Evolutionary conservation across 148 eudicot genomes (phyloP), one percentile per base, ranked within the genome.

Genomic region (Amaranthus palmeri): DNA sequence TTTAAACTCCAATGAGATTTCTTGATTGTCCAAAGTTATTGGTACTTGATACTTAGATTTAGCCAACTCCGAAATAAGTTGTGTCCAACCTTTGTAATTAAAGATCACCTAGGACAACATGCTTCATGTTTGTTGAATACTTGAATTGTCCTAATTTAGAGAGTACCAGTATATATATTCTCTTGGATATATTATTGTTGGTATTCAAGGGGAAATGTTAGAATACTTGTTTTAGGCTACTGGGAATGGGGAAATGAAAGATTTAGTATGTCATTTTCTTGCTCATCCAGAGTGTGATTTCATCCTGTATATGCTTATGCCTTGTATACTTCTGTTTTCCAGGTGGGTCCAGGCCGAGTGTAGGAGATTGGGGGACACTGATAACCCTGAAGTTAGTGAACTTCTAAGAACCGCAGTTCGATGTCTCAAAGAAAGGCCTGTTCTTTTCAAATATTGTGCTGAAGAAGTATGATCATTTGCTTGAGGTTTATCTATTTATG

Each of bases 291-390:
- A 61, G 17, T 43, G 54, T 59, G 7, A 36, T 52, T 17, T 25
- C 36, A 25, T 1, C 36, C 36, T 58, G 5, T 5, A 41, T 68
- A 48, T 63, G n/a, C 77, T 57, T 69, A 57, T 50, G 36, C n/a
- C 77, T 57, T 69, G 50, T 50, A 44, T 18, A 57, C 70, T 49
- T 9, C 68, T 54, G 36, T 71, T 72, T 51, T 77, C 51, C 83
- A 91, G 98, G 87, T 89, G 98, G 98, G 97, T 95, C 72, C 98
- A 95, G 67, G 85, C 86, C 54, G 97, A 95, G 67, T 95, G 97
- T 81, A 88, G 93, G 82, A 88, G 85, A 76, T 87, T 91, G 58
- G 96, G 96, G 59, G 98, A 95, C 79, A 80, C 86, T 60, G 98
- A 95, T 84, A 95, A 91, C 79, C 98, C 98, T 61, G 98, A 91